Evolutionary conservation across 1,284 basidiomycete genomes (phyloP), one percentile per base, ranked within the genome.

Genomic region (Ceratobasidium papillatum): DNA sequence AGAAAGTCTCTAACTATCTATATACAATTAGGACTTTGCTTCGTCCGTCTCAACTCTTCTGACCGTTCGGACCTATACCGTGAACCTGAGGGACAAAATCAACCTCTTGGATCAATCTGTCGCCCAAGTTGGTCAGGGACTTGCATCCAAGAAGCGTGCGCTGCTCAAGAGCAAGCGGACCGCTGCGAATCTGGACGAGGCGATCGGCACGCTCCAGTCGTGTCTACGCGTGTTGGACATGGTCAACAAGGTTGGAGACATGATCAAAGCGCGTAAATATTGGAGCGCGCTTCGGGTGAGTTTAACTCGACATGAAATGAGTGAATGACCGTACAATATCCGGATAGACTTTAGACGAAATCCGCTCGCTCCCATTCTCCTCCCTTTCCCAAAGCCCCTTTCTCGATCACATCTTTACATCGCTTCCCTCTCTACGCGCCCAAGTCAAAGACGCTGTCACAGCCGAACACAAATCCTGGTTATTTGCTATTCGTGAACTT

Each of bases 391-490:
- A 96, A 80, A 96, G 95, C 5, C 95, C 96, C 0, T 92, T 99
- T 82, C 97, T 96, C 78, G 92, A 94, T 71, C 92, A 98, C 83
- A 87, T 99, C 78, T 85, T 98, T 32, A 94, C 94, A 0, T 96
- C 95, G 0, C 84, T 99, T 34, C 98, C 98, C 0, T 96, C 95
- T 0, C 86, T 97, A 61, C 91, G 96, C 8, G 85, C 87, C 25
- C 93, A 95, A 78, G 94, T 99, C 80, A 95, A 96, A 81, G 92
- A 94, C 79, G 93, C 94, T 0, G 98, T 99, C 1, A 97, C 94
- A 0, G 92, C 95, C 0, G 94, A 96, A 8, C 93, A 96, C 85
- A 99, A 99, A 81, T 93, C 98, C 77, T 99, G 98, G 98, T 84
- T 99, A 32, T 90, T 97, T 71, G 95, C 99, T 79, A 96, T 99